phyloP scores from a whole-genome alignment of 768 basidiomycete species.

The Boletus reticulatus region DNA sequence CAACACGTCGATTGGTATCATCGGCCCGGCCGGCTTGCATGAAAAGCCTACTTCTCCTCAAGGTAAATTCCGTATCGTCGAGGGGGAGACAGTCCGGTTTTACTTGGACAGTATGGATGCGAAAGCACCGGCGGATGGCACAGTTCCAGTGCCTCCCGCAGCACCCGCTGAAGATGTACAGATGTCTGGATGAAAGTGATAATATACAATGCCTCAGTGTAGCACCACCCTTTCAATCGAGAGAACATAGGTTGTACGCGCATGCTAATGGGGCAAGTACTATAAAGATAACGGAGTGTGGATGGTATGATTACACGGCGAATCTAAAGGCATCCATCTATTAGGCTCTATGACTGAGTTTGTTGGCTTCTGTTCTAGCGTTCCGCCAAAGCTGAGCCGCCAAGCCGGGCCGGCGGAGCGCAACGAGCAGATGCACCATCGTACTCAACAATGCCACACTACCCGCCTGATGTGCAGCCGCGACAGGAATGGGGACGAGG shows the following conservation, averaged over 20 bases:
- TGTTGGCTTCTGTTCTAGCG: conserved; percentile 23
- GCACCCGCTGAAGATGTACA: conserved; percentile 69
- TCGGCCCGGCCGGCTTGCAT: conserved; percentile 67
- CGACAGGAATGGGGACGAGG: conserved; percentile 89
- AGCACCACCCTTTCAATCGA: conserved; percentile 7
- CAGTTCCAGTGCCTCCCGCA: conserved; percentile 37
- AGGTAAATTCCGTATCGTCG: conserved; percentile 82
- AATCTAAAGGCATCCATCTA: conserved; percentile 9
- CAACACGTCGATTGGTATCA: conserved; percentile 94
- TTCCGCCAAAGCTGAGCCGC: conserved; percentile 64
- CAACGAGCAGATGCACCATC: conserved; percentile 72
- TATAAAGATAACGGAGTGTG: conserved; percentile 26
- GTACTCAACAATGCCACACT: conserved; percentile 85
- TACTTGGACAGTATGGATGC: conserved; percentile 79
- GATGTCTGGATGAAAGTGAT: conserved; percentile 62
- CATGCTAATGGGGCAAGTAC: not conserved
- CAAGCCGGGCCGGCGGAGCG: conserved; percentile 64
- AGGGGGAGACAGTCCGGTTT: conserved; percentile 71
- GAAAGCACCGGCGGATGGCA: conserved; percentile 51
- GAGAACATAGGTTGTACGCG: not conserved
- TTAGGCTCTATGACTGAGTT: conserved; percentile 5
- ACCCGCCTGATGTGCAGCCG: conserved; percentile 93
- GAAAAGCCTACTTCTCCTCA: conserved; percentile 52
- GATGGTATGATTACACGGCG: conserved; percentile 10
- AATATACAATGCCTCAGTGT: conserved; percentile 16